Evolutionary conservation across 2,329 filamentous ascomycete species (phyloP).

Genomic region (Aphanoascus verrucosus): DNA sequence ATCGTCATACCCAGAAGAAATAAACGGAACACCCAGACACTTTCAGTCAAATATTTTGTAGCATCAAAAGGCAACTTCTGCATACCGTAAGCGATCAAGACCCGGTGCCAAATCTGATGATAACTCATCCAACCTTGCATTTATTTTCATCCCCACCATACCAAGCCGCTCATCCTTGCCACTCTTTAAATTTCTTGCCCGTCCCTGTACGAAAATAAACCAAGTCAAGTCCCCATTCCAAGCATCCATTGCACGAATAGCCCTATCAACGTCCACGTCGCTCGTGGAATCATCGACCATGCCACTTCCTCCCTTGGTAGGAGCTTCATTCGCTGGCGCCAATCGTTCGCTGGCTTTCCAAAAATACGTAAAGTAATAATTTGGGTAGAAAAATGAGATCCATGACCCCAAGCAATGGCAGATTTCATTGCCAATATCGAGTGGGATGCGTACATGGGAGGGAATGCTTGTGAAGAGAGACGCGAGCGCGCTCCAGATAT

Average conservation of each 20-base stretch:
- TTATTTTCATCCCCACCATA: conserved; percentile 26
- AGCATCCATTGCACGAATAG: conserved; percentile 31
- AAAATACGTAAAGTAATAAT: conserved; percentile 24
- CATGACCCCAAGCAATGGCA: conserved; percentile 30
- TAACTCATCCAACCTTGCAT: conserved; percentile 16
- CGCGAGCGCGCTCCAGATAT: conserved; percentile 30
- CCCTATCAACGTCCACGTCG: conserved; percentile 25
- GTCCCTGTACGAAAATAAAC: conserved; percentile 28
- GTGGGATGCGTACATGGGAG: conserved; percentile 30
- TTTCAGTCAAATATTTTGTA: not conserved
- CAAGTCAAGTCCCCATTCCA: conserved; percentile 36
- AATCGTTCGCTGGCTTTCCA: conserved; percentile 4
- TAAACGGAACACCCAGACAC: no score
- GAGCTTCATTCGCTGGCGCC: not conserved
- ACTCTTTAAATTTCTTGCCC: not conserved
- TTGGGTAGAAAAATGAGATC: conserved; percentile 28
- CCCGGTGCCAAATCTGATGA: not conserved
- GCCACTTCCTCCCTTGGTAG: not conserved
- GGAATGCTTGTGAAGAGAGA: conserved; percentile 33
- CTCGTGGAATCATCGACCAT: not conserved
- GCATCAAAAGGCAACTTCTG: conserved; percentile 20
- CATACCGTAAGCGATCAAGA: conserved; percentile 20
- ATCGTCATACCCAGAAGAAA: not conserved
- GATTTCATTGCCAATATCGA: conserved; percentile 33
- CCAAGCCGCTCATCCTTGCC: conserved; percentile 15